Evolutionary conservation across 192 early-diverging fungal genomes (phyloP).

Genomic region (Linnemannia schmuckeri): DNA sequence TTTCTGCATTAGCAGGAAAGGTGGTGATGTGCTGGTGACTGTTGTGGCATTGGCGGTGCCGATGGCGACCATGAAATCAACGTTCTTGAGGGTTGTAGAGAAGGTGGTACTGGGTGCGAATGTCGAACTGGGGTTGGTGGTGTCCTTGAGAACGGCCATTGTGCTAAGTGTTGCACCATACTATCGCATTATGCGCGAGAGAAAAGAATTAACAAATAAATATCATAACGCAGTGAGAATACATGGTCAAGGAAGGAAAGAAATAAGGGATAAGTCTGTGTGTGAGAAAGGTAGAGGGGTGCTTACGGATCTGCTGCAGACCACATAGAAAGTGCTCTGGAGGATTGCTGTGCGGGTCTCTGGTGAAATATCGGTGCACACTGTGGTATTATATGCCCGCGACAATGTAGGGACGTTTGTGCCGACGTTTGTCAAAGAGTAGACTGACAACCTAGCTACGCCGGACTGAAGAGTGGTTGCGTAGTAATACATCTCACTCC

Average conservation of each 20-base stretch:
- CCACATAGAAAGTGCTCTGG: neutral
- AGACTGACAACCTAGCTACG: neutral
- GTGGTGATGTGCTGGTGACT: neutral
- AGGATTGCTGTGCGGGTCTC: neutral
- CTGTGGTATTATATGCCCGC: neutral
- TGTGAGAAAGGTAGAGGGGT: neutral
- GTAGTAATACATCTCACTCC: neutral
- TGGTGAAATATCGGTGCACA: neutral
- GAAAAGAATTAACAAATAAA: neutral
- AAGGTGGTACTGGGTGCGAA: neutral
- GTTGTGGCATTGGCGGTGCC: neutral
- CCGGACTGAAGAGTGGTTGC: neutral
- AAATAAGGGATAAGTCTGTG: too few relatives aligned
- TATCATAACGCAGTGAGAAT: too few relatives aligned
- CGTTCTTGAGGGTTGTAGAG: neutral
- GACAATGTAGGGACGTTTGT: neutral
- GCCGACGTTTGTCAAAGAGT: neutral
- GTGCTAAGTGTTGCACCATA: neutral
- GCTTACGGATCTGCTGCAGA: neutral
- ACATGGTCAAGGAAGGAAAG: neutral
- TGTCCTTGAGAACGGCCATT: neutral
- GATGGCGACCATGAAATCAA: neutral
- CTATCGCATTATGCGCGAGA: neutral
- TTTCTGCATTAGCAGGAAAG: neutral
- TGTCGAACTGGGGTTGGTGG: neutral